Evolutionary conservation across 306 rosid species (phyloP).

Genomic region (Chamaecrista fasciculata): DNA sequence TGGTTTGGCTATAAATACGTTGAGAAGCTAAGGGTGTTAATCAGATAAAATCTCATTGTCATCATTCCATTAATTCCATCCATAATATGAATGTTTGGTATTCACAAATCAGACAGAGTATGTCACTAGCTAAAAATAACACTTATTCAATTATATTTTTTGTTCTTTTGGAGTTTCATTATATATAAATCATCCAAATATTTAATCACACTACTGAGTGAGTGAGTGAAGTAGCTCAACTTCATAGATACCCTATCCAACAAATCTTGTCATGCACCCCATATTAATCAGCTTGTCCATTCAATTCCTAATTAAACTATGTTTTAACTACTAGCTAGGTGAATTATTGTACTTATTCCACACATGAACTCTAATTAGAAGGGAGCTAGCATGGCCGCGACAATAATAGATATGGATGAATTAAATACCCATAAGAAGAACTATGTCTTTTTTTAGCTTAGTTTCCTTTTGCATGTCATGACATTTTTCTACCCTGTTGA

Average conservation of each 20-base stretch:
- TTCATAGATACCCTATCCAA: background rate
- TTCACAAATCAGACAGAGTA: too few relatives aligned
- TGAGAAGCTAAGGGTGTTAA: too few relatives aligned
- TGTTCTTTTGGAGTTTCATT: background rate
- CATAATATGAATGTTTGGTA: too few relatives aligned
- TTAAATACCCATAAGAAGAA: slow-evolving; percentile 26
- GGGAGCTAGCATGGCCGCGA: background rate
- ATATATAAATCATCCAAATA: background rate
- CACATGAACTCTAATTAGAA: background rate
- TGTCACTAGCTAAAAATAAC: background rate
- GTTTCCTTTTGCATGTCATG: background rate
- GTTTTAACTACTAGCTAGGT: background rate
- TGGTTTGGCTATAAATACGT: too few relatives aligned
- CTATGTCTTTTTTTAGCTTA: slow-evolving; percentile 11
- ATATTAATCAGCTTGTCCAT: background rate
- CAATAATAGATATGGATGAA: background rate
- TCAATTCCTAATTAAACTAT: background rate
- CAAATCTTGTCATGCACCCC: background rate
- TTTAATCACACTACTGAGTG: background rate
- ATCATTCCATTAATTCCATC: too few relatives aligned
- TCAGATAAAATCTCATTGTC: too few relatives aligned
- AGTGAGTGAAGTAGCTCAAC: background rate
- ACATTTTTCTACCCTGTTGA: background rate
- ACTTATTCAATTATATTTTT: background rate
- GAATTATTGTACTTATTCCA: background rate